Percentiles rank a stretch among this genome's conserved stretches.
Conservation (phyloP, 306 rosid genomes). For the Arachis stenosperma region DNA sequence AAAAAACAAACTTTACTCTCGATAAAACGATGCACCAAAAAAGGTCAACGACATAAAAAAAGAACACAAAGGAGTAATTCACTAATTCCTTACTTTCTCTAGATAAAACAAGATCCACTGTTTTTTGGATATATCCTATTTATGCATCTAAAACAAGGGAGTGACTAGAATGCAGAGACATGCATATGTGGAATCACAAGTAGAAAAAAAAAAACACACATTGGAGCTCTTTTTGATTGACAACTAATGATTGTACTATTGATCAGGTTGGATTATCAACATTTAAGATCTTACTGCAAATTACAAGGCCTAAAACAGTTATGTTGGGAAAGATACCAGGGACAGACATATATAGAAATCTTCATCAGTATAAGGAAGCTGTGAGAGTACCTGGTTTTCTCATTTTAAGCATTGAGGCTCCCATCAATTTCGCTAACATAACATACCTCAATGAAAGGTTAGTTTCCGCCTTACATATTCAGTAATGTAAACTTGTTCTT, state of each 20-base stretch:
- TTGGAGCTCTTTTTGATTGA: conserved; percentile 12
- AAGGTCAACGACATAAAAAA: too few relatives aligned
- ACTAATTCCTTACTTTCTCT: neutral
- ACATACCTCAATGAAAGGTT: conserved; percentile 90
- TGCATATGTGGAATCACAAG: neutral
- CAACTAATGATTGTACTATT: conserved; percentile 30
- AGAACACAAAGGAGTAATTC: too few relatives aligned
- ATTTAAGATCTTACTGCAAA: conserved; percentile 78
- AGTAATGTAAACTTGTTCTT: conserved; percentile 1
- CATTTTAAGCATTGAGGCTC: conserved; percentile 87
- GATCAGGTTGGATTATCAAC: conserved; percentile 80
- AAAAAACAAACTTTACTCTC: too few relatives aligned
- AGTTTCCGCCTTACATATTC: conserved; percentile 23
- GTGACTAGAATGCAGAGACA: neutral
- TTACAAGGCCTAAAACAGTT: conserved; percentile 86
- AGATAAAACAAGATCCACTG: neutral
- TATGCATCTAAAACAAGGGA: neutral
- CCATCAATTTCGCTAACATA: conserved; percentile 87
- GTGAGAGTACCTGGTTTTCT: conserved; percentile 72
- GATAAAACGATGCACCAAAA: too few relatives aligned
- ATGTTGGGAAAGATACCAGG: conserved; percentile 84
- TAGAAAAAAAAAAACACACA: neutral
- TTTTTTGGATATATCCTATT: conserved; percentile 1
- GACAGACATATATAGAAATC: conserved; percentile 72
- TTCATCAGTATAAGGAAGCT: conserved; percentile 84